Conservation (phyloP, 1,139 yeast species). For the Candida labiduridarum region DNA sequence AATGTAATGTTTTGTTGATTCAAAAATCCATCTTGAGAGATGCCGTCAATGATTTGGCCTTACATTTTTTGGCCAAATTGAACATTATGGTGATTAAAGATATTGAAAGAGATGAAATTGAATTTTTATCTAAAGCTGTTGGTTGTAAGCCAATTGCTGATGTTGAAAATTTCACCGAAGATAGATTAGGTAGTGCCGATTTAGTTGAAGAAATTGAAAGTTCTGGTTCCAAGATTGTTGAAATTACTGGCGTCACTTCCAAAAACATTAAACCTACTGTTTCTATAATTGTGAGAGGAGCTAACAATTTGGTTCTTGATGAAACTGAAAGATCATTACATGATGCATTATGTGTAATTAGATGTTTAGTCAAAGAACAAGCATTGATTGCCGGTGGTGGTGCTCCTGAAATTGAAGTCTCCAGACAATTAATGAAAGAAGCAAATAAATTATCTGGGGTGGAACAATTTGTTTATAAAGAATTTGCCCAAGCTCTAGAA, state of each 20-base stretch:
- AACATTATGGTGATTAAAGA: slow-evolving; percentile 94
- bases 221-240: slow-evolving; percentile 89
- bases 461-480: slow-evolving; percentile 93
- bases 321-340: slow-evolving; percentile 97
- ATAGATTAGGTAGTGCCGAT: slow-evolving; percentile 89
- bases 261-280: slow-evolving; percentile 75
- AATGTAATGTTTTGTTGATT: slow-evolving; percentile 90
- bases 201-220: slow-evolving; percentile 90
- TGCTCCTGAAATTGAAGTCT: slow-evolving; percentile 95
- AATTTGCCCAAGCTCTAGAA: slow-evolving; percentile 93
- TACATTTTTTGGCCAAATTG: slow-evolving; percentile 89
- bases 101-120: slow-evolving; percentile 95
- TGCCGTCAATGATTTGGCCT: slow-evolving; percentile 94
- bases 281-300: slow-evolving; percentile 92
- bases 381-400: slow-evolving; percentile 99
- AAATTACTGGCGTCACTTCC: slow-evolving; percentile 75
- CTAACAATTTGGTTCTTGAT: slow-evolving; percentile 84
- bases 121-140: slow-evolving; percentile 84
- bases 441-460: slow-evolving; percentile 81
- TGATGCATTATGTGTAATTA: slow-evolving; percentile 94
- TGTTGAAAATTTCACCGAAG: slow-evolving; percentile 88
- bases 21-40: slow-evolving; percentile 96
- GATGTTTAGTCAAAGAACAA: slow-evolving; percentile 92
- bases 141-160: slow-evolving; percentile 98
- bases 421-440: slow-evolving; percentile 78